Conservation (phyloP, 768 basidiomycete species). For the Boletellus ananiceps region DNA sequence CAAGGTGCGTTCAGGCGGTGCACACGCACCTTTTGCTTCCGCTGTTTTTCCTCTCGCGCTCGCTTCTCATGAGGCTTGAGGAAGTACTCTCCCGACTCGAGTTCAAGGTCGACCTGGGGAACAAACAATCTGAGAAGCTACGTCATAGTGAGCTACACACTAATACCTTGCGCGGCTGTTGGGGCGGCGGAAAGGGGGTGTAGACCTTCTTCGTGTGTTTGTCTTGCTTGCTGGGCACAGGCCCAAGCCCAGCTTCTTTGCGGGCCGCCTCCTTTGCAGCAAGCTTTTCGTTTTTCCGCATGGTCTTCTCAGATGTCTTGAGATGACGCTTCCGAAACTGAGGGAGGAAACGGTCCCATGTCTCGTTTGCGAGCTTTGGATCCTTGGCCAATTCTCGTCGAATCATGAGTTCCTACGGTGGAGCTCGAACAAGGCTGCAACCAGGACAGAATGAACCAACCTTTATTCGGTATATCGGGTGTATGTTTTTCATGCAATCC, state of each 20-base stretch:
- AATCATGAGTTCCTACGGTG: slow-evolving; percentile 89
- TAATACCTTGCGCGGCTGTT: slow-evolving; percentile 83
- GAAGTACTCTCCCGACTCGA: slow-evolving; percentile 98
- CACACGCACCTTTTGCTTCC: slow-evolving; percentile 59
- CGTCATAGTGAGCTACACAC: background rate
- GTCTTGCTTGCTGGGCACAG: slow-evolving; percentile 35
- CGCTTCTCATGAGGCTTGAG: slow-evolving; percentile 88
- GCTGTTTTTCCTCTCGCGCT: slow-evolving; percentile 60
- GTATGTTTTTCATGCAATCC: slow-evolving; percentile 99
- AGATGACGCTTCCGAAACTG: slow-evolving; percentile 92
- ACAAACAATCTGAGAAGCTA: slow-evolving; percentile 6
- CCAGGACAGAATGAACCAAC: slow-evolving; percentile 34
- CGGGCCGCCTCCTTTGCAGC: slow-evolving; percentile 59
- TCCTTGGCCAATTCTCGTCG: slow-evolving; percentile 97
- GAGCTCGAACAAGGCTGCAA: background rate
- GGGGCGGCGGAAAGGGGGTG: slow-evolving; percentile 98
- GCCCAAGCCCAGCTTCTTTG: slow-evolving; percentile 58
- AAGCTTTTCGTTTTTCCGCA: slow-evolving; percentile 76
- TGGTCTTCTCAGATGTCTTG: slow-evolving; percentile 91
- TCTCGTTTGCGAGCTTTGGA: slow-evolving; percentile 88
- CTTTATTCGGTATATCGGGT: slow-evolving; percentile 99
- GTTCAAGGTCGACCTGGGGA: slow-evolving; percentile 78
- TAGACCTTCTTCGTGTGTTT: slow-evolving; percentile 83
- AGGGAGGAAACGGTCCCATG: slow-evolving; percentile 97
- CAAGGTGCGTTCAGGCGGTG: background rate